These are phyloP conservation scores for Lichtheimia ramosa DNA, from an alignment of 371 early-diverging fungal genomes.

Conservation along the genomic window DNA sequence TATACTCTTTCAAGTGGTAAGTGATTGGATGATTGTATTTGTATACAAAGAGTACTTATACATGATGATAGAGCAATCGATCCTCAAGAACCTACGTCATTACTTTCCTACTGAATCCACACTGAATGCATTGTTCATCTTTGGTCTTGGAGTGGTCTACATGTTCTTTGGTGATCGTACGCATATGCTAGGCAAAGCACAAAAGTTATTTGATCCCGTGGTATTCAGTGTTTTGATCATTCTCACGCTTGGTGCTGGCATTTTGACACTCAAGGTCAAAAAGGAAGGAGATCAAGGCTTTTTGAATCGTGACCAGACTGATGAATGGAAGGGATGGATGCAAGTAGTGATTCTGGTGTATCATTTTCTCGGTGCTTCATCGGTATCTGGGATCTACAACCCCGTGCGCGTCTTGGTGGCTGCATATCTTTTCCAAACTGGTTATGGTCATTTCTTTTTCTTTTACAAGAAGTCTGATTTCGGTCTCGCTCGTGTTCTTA, in stretches of 20 bases:
- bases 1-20: constrained; percentile 27
- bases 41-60: neutral
- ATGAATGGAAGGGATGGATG: constrained; percentile 92
- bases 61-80: neutral
- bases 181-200: constrained; percentile 64
- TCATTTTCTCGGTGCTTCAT: constrained; percentile 70
- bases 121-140: constrained; percentile 47
- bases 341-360: constrained; percentile 75
- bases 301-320: constrained; percentile 72
- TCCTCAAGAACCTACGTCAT: neutral
- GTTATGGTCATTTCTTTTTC: constrained; percentile 75
- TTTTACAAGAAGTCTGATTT: constrained; percentile 71
- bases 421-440: constrained; percentile 79
- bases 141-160: constrained; percentile 53
- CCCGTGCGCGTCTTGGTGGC: constrained; percentile 72
- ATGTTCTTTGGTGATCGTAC: constrained; percentile 73
- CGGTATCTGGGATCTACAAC: constrained; percentile 66
- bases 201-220: constrained; percentile 51
- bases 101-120: constrained; percentile 13
- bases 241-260: constrained; percentile 43
- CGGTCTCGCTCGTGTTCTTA: constrained; percentile 57
- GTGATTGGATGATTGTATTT: neutral
- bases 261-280: constrained; percentile 40
- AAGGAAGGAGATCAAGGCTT: constrained; percentile 56
- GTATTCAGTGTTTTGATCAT: constrained; percentile 46